phyloP scores from a whole-genome alignment of 768 basidiomycete species.

The Hygrophoropsis aurantiaca region DNA sequence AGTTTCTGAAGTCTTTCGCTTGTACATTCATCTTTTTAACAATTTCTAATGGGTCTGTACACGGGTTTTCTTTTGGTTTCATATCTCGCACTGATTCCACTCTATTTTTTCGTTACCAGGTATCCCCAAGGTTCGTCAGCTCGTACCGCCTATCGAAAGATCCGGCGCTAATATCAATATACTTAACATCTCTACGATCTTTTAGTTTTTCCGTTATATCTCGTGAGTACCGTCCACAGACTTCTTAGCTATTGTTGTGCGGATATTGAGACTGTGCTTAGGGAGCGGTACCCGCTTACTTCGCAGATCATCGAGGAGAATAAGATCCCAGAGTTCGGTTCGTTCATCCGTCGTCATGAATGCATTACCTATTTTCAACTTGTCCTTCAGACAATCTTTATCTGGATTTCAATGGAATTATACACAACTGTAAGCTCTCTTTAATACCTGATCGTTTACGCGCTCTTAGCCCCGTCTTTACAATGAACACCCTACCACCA shows the following conservation, averaged over 20 bases:
- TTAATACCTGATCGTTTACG: neutral
- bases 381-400: conserved; percentile 74
- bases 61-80: no score
- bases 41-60: no score
- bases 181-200: conserved; percentile 93
- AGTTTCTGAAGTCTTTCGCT: no score
- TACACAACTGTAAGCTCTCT: conserved; percentile 64
- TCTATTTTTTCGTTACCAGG: conserved; percentile 30
- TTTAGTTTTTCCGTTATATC: conserved; percentile 96
- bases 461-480: neutral
- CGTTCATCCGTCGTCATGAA: conserved; percentile 13
- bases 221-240: conserved; percentile 63
- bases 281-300: conserved; percentile 96
- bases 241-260: neutral
- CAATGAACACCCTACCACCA: no score
- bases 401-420: conserved; percentile 93
- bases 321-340: conserved; percentile 98
- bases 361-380: conserved; percentile 9
- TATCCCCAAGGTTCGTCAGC: conserved; percentile 62
- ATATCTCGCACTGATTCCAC: no score
- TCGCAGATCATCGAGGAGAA: conserved; percentile 98
- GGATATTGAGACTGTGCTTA: conserved; percentile 33
- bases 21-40: no score
- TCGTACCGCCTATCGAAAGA: neutral
- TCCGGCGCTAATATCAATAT: conserved; percentile 7